Evolutionary conservation across 2,329 filamentous ascomycete species (phyloP).

Genomic region (Cladosporium sphaerospermum): DNA sequence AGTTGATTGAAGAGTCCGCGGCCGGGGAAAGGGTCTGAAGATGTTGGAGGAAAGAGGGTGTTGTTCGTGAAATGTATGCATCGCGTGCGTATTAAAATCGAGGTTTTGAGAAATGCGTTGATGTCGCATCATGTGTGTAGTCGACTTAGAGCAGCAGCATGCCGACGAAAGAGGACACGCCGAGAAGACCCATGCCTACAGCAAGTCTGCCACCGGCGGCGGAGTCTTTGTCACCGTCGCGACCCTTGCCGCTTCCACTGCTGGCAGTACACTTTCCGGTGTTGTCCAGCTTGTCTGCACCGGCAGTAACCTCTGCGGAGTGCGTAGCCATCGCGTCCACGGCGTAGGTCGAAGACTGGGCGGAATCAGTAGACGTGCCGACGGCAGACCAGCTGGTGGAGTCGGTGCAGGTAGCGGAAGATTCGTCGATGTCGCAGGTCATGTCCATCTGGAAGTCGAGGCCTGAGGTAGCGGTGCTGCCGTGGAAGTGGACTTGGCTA

Average conservation of each 20-base stretch:
- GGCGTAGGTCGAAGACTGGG: conserved; percentile 1
- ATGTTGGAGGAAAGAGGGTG: neutral
- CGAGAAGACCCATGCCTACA: conserved; percentile 9
- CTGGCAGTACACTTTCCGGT: conserved; percentile 1
- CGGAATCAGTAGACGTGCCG: conserved; percentile 4
- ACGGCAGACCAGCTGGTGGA: conserved; percentile 11
- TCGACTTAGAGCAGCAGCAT: conserved; percentile 10
- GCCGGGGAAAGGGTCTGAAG: too few species aligned
- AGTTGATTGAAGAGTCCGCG: too few species aligned
- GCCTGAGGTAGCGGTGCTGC: conserved; percentile 4
- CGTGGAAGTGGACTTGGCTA: conserved; percentile 8
- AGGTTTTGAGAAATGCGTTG: neutral
- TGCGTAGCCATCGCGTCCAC: conserved; percentile 3
- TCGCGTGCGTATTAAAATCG: conserved; percentile 10
- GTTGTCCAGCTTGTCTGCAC: conserved; percentile 7
- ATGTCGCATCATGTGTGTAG: neutral
- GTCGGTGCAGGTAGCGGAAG: conserved; percentile 9
- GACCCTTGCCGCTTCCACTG: conserved; percentile 1
- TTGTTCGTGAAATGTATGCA: conserved; percentile 7
- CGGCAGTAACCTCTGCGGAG: conserved; percentile 5
- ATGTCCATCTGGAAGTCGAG: conserved; percentile 9
- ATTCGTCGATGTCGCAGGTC: conserved; percentile 7
- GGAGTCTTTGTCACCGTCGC: neutral
- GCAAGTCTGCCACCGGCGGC: conserved; percentile 9
- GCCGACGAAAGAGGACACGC: conserved; percentile 8